phyloP scores from a whole-genome alignment of 2,329 filamentous ascomycete genomes.

The Westerdykella aurantiaca region DNA sequence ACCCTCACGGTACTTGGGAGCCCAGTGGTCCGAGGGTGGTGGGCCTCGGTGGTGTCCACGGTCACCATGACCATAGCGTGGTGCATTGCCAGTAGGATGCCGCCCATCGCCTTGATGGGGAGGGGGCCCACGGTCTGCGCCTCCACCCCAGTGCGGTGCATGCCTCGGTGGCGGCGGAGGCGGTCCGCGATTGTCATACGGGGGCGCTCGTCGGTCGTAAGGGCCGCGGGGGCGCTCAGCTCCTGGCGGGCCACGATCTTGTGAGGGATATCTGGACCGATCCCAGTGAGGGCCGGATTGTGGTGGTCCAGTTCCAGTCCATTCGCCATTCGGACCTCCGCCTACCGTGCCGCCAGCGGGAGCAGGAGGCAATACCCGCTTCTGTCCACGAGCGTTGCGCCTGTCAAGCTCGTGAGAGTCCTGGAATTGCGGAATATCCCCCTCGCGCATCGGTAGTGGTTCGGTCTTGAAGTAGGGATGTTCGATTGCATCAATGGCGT shows the following conservation, averaged over 20 bases:
- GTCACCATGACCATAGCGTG: slow-evolving; percentile 25
- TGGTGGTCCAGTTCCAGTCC: slow-evolving; percentile 44
- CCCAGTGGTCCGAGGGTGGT: slow-evolving; percentile 39
- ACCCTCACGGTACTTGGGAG: slow-evolving; percentile 38
- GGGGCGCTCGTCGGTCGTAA: slow-evolving; percentile 23
- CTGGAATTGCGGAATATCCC: slow-evolving; percentile 85
- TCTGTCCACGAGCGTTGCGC: slow-evolving; percentile 81
- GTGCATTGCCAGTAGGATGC: slow-evolving; percentile 31
- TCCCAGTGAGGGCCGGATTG: slow-evolving; percentile 26
- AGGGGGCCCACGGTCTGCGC: slow-evolving; percentile 18
- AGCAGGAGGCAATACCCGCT: slow-evolving; percentile 77
- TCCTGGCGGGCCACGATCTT: slow-evolving; percentile 39
- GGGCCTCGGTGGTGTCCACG: slow-evolving; percentile 16
- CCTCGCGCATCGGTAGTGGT: slow-evolving; percentile 73
- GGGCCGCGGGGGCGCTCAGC: slow-evolving; percentile 26
- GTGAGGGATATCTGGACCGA: slow-evolving; percentile 26
- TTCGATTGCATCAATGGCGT: slow-evolving; percentile 86
- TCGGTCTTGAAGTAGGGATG: slow-evolving; percentile 83
- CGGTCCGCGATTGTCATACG: slow-evolving; percentile 29
- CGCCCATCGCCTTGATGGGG: slow-evolving; percentile 34
- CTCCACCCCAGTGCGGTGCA: slow-evolving; percentile 30
- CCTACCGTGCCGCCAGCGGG: slow-evolving; percentile 89
- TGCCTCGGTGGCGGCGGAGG: slow-evolving; percentile 33
- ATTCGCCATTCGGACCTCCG: slow-evolving; percentile 57
- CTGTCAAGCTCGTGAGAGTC: slow-evolving; percentile 96